phyloP scores from a whole-genome alignment of 192 early-diverging fungal species.

The Gaertneriomyces sp. region DNA sequence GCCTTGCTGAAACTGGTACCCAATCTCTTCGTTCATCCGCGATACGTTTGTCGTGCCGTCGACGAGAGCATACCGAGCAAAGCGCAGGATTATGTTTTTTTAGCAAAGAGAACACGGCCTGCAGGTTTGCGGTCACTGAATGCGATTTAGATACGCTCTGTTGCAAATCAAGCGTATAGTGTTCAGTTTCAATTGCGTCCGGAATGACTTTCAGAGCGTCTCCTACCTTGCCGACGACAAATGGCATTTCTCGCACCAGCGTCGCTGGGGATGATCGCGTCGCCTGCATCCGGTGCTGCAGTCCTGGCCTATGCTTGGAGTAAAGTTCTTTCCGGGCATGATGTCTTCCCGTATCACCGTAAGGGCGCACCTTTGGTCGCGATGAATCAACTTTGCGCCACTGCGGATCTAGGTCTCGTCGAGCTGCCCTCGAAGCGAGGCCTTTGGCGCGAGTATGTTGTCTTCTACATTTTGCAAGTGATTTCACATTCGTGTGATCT shows the following conservation, averaged over 20 bases:
- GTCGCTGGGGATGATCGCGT: background rate
- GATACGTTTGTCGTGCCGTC: background rate
- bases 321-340: no score
- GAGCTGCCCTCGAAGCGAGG: no score
- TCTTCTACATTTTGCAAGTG: no score
- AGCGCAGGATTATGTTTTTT: conserved; percentile 55
- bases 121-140: conserved; percentile 60
- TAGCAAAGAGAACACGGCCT: conserved; percentile 53
- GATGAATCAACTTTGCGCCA: no score
- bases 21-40: conserved; percentile 2
- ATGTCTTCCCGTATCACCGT: no score
- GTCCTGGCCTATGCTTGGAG: no score
- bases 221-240: conserved; percentile 52
- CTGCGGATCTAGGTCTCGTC: no score
- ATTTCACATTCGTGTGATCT: no score
- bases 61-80: conserved; percentile 46
- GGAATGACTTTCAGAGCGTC: conserved; percentile 3
- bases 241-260: conserved; percentile 49
- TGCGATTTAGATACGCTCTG: conserved; percentile 53
- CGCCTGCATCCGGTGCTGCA: background rate
- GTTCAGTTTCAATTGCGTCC: conserved; percentile 5
- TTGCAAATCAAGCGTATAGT: background rate
- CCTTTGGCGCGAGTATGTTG: no score
- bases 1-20: conserved; percentile 5
- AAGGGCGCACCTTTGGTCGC: no score